Evolutionary conservation across 2,329 filamentous ascomycete genomes (phyloP), one percentile per base, ranked within the genome.

Genomic region (Dichotomopilus funicola): DNA sequence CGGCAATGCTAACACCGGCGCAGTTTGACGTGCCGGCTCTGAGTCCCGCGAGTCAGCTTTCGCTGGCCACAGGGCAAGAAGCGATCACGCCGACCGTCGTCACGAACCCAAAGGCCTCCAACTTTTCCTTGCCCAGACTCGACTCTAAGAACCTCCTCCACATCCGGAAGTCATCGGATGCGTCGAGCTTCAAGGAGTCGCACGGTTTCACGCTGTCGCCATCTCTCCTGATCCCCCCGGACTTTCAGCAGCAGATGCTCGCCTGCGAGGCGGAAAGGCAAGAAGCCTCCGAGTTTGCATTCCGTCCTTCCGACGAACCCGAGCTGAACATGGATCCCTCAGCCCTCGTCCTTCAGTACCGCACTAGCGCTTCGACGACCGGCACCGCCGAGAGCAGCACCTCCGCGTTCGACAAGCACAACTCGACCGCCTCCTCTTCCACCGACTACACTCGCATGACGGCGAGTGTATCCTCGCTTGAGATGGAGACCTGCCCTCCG

Each of bases 151-250:
- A 59, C 49, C 66, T 61, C 52, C 65, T 67, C 58, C 71, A 75
- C 54, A 65, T 67, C 41, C 72, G 73, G 49, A 72, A 68, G 36
- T 68, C 70, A 33, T 81, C 81, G 3, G 72, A 74, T 11, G 73
- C 75, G 0, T 78, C 76, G 2, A 82, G 75, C 64, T 83, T 81
- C 66, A 78, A 77, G 62, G 82, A 85, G 65, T 77, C 76, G 0
- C 78, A 83, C 54, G 79, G 78, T 11, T 83, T 84, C 64, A 75
- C 73, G 43, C 68, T 85, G 37, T 85, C 82, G 6, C 82, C 83
- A 0, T 80, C 80, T 3, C 72, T 86, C n/a, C 72, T 86, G 49
- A 82, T 86, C 52, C 82, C 83, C 10, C 69, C 72, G 47, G 82
- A 86, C 51, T 83, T 78, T 61, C 75, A 79, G 51, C 74, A 78